These are phyloP conservation scores for Tylopilus plumbeoviolaceoides DNA, from an alignment of 768 basidiomycete species.

Conservation along the genomic window DNA sequence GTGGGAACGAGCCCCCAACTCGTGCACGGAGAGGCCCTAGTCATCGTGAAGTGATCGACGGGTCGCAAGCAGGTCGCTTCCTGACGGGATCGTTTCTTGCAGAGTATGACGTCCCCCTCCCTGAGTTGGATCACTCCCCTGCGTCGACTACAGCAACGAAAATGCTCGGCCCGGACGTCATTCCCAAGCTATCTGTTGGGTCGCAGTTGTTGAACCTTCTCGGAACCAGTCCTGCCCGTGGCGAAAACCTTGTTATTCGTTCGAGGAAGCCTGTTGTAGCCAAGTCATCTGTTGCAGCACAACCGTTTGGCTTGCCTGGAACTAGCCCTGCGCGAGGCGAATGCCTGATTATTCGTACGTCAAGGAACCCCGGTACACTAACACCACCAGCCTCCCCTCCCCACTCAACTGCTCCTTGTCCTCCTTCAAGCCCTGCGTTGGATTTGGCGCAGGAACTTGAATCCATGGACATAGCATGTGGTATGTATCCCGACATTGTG, in stretches of 20 bases:
- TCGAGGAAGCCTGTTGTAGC: not conserved
- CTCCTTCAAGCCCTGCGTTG: conserved; percentile 17
- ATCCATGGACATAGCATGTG: conserved; percentile 25
- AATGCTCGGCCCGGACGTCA: not conserved
- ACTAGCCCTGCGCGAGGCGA: conserved; percentile 9
- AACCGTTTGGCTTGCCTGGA: conserved; percentile 7
- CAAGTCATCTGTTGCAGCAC: conserved; percentile 5
- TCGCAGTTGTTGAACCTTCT: conserved; percentile 1
- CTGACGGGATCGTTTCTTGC: conserved; percentile 12
- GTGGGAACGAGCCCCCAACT: not conserved
- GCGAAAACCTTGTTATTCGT: not conserved
- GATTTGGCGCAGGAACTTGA: conserved; percentile 19
- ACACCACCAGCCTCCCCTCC: conserved; percentile 5
- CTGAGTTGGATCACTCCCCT: conserved; percentile 3
- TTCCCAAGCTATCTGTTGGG: conserved; percentile 6
- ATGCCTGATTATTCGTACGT: not conserved
- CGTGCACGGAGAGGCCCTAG: not conserved
- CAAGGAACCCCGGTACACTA: not conserved
- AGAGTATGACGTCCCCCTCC: conserved; percentile 15
- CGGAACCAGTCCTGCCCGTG: conserved; percentile 12
- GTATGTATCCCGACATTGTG: conserved; percentile 18
- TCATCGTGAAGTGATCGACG: not conserved
- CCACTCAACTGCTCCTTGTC: not conserved
- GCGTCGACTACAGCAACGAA: not conserved
- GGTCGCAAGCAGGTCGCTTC: not conserved